These are phyloP conservation scores for Liquidambar formosana DNA, from an alignment of 164 flowering plant genomes.

Conservation along the genomic window DNA sequence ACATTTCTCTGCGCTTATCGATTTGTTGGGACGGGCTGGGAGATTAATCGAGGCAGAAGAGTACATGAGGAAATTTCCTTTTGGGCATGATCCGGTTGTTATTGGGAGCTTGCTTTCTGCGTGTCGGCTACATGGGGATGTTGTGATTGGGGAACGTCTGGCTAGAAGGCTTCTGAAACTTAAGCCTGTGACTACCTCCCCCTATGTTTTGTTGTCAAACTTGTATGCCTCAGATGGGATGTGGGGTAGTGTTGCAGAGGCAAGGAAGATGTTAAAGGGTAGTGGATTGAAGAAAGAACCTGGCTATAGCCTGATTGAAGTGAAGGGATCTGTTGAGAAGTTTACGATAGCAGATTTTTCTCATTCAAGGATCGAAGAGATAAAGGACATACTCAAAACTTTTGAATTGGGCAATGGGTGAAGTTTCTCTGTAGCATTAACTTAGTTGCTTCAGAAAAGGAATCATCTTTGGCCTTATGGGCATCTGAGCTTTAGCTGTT, in stretches of 20 bases:
- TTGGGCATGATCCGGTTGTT: slow-evolving; percentile 50
- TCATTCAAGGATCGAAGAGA: slow-evolving; percentile 43
- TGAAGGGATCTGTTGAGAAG: slow-evolving; percentile 50
- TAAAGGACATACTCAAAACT: slow-evolving; percentile 34
- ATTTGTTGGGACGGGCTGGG: slow-evolving; percentile 75
- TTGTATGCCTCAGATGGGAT: slow-evolving; percentile 60
- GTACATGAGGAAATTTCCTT: slow-evolving; percentile 32
- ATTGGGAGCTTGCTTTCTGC: slow-evolving; percentile 76
- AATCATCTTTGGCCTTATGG: no score
- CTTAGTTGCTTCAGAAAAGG: no score
- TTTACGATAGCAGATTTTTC: slow-evolving; percentile 58
- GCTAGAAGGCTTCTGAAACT: slow-evolving; percentile 43
- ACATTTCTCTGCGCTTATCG: slow-evolving; percentile 74
- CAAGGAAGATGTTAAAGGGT: slow-evolving; percentile 58
- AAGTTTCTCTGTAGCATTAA: slow-evolving; percentile 9
- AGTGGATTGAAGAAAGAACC: slow-evolving; percentile 66
- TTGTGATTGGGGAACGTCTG: slow-evolving; percentile 46
- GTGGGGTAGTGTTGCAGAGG: slow-evolving; percentile 64
- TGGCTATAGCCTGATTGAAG: slow-evolving; percentile 60
- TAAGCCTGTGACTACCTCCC: slow-evolving; percentile 53
- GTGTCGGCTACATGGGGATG: slow-evolving; percentile 55
- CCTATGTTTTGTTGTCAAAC: slow-evolving; percentile 68
- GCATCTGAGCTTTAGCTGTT: no score
- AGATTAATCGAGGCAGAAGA: slow-evolving; percentile 57
- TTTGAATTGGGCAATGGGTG: slow-evolving; percentile 35